Conservation (phyloP, 2,329 filamentous ascomycete species). For the Penicillium verrucosum region DNA sequence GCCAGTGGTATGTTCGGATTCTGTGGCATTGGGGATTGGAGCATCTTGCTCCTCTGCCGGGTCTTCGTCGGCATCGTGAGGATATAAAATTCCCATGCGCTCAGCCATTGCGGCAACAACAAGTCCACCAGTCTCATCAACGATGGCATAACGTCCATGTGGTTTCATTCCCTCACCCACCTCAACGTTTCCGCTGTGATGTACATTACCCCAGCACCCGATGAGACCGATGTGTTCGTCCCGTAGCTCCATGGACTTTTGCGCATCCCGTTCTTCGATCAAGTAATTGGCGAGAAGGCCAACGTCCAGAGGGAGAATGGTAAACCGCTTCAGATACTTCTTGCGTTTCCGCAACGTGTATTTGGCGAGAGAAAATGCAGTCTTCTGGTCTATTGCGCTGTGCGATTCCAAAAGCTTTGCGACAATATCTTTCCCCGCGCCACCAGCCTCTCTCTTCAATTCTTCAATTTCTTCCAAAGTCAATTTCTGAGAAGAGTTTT, state of each 20-base stretch:
- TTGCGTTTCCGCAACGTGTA: conserved; percentile 92
- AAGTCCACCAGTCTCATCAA: conserved; percentile 83
- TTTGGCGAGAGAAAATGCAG: conserved; percentile 86
- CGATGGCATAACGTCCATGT: conserved; percentile 70
- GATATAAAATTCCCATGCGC: conserved; percentile 76
- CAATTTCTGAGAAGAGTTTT: conserved; percentile 69
- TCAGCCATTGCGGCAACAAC: conserved; percentile 82
- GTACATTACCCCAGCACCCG: conserved; percentile 86
- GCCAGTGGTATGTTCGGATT: conserved; percentile 8
- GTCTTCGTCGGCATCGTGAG: conserved; percentile 30
- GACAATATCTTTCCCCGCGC: conserved; percentile 83
- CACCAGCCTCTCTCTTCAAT: conserved; percentile 68
- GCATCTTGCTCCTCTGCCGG: conserved; percentile 7
- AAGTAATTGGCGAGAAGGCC: conserved; percentile 72
- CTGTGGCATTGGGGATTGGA: not conserved
- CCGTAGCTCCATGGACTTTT: conserved; percentile 78
- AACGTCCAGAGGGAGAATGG: conserved; percentile 78
- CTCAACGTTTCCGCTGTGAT: conserved; percentile 57
- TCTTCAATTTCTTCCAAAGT: conserved; percentile 68
- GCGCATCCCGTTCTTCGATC: conserved; percentile 73
- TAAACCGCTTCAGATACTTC: conserved; percentile 89
- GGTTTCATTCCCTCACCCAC: conserved; percentile 27
- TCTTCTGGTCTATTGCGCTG: conserved; percentile 88
- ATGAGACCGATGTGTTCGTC: conserved; percentile 79
- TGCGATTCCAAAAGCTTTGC: conserved; percentile 90